Conservation (phyloP, 805 yeast species). For the Metschnikowia lunata region DNA sequence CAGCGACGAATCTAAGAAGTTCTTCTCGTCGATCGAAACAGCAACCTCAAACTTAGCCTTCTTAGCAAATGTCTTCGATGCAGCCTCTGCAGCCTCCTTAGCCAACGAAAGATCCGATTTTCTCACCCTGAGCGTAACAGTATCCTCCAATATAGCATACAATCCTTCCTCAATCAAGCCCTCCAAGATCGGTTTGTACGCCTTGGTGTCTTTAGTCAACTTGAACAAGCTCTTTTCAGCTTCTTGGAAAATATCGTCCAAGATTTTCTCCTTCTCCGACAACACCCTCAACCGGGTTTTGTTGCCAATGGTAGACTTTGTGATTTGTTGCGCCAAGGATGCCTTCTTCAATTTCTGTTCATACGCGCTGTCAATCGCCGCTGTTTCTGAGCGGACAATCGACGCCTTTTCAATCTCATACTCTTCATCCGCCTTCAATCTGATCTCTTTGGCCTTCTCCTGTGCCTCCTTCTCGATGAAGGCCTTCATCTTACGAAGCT, state of each 20-base stretch:
- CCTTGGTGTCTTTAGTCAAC: constrained; percentile 48
- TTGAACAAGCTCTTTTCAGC: constrained; percentile 61
- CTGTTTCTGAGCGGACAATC: constrained; percentile 87
- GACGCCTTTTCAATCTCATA: constrained; percentile 96
- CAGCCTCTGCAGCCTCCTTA: constrained; percentile 56
- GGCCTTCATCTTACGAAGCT: constrained; percentile 95
- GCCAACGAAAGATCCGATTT: constrained; percentile 59
- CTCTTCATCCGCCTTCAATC: constrained; percentile 95
- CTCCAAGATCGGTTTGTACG: constrained; percentile 65
- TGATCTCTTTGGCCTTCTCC: constrained; percentile 95
- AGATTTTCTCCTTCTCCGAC: constrained; percentile 72
- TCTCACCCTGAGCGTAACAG: constrained; percentile 61
- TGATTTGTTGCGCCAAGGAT: constrained; percentile 87
- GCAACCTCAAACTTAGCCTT: constrained; percentile 55
- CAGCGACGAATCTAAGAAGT: constrained; percentile 54
- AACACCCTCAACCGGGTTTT: constrained; percentile 90
- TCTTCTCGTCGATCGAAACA: constrained; percentile 51
- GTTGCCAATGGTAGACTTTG: constrained; percentile 92
- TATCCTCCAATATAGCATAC: constrained; percentile 67
- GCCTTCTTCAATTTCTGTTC: constrained; percentile 88
- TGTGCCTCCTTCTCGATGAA: constrained; percentile 99
- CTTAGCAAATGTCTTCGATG: constrained; percentile 59
- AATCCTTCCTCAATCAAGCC: constrained; percentile 77
- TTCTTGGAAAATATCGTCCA: constrained; percentile 67
- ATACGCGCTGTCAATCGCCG: constrained; percentile 76